Conservation (phyloP, 352 stramenopile species). For the Saprolegnia diclina region DNA sequence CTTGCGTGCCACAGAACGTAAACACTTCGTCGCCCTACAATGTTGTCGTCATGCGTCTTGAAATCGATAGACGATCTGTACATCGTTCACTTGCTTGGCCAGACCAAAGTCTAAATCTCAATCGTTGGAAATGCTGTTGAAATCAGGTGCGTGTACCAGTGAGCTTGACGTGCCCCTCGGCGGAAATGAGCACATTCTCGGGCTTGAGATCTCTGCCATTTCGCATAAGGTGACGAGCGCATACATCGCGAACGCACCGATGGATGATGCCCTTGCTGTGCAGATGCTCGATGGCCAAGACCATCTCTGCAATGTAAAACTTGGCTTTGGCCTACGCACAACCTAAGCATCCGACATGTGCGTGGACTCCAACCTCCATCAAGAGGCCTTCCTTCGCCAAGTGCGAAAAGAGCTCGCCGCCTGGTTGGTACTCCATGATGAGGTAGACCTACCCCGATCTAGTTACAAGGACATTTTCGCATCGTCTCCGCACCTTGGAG, state of each 20-base stretch:
- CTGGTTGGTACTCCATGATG: constrained; percentile 65
- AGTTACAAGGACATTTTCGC: no score
- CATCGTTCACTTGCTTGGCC: constrained; percentile 28
- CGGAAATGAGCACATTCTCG: constrained; percentile 25
- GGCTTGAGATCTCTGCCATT: constrained; percentile 25
- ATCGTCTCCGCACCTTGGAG: no score
- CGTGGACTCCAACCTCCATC: constrained; percentile 40
- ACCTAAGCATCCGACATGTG: constrained; percentile 41
- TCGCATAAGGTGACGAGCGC: background rate
- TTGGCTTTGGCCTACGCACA: constrained; percentile 48
- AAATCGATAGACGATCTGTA: background rate
- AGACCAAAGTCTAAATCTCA: constrained; percentile 33
- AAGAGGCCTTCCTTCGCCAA: constrained; percentile 23
- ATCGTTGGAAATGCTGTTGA: constrained; percentile 9
- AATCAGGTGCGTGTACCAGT: constrained; percentile 9
- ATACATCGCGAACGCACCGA: constrained; percentile 35
- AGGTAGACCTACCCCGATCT: constrained; percentile 63
- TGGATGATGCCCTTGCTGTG: constrained; percentile 79
- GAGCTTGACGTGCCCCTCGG: constrained; percentile 26
- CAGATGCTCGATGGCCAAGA: constrained; percentile 75
- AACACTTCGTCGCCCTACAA: constrained; percentile 55
- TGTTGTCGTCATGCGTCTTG: background rate
- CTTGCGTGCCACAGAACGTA: constrained; percentile 74
- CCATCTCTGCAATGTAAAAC: constrained; percentile 83
- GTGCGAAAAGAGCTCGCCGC: constrained; percentile 68